Evolutionary conservation across 2,329 filamentous ascomycete species (phyloP).

Genomic region (Leptographium flavum): DNA sequence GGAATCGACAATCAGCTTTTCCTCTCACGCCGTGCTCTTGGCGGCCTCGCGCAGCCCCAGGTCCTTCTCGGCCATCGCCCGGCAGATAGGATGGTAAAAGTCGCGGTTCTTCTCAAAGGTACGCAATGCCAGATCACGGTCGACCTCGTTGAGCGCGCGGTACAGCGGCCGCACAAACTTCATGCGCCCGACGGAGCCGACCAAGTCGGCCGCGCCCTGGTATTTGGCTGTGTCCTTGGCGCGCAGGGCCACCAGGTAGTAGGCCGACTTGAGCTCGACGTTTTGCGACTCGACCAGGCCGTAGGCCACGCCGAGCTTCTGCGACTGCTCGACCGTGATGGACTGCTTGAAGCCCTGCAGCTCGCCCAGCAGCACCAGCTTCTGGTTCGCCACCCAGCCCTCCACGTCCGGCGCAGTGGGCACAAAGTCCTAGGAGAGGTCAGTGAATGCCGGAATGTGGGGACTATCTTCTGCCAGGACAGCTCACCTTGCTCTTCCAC

Average conservation of each 20-base stretch:
- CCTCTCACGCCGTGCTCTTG: neutral
- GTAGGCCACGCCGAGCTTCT: constrained; percentile 62
- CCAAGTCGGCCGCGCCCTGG: constrained; percentile 54
- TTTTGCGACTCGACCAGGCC: constrained; percentile 62
- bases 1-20: too few species aligned
- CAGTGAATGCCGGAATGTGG: too few species aligned
- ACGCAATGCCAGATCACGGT: constrained; percentile 58
- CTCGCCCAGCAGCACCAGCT: constrained; percentile 77
- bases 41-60: constrained; percentile 26
- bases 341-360: constrained; percentile 53
- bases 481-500: constrained; percentile 51
- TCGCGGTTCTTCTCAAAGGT: constrained; percentile 80
- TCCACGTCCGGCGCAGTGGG: constrained; percentile 57
- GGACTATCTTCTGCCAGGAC: too few species aligned
- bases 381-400: constrained; percentile 71
- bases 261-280: constrained; percentile 71
- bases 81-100: constrained; percentile 94
- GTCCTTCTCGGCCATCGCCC: constrained; percentile 76
- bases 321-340: constrained; percentile 50
- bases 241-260: constrained; percentile 64
- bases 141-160: constrained; percentile 57
- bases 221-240: constrained; percentile 58
- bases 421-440: constrained; percentile 32
- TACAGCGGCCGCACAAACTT: constrained; percentile 90
- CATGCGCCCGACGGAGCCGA: constrained; percentile 82